Percentiles rank a stretch among this genome's conserved stretches.
Evolutionary conservation across 2,329 filamentous ascomycete genomes (phyloP).

Genomic region (Paracoccidioides brasiliensis): DNA sequence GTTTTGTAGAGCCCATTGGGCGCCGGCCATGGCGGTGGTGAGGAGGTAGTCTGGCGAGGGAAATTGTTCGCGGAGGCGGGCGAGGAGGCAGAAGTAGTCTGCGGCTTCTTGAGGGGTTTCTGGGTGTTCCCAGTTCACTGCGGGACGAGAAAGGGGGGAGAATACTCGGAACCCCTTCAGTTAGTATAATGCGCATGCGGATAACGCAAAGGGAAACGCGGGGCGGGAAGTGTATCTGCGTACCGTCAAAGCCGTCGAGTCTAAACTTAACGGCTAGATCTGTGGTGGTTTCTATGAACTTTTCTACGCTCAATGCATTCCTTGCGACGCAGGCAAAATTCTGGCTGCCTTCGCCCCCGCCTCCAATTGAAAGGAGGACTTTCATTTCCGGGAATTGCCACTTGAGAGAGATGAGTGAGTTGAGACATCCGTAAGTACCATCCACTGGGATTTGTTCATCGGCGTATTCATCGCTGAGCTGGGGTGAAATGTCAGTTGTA

Average conservation of each 20-base stretch:
- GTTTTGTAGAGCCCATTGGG: constrained; percentile 50
- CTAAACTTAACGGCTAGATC: constrained; percentile 57
- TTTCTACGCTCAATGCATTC: constrained; percentile 47
- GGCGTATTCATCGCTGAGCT: constrained; percentile 66
- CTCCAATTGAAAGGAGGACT: constrained; percentile 66
- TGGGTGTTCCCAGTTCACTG: constrained; percentile 75
- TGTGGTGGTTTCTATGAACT: constrained; percentile 55
- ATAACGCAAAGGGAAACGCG: neutral
- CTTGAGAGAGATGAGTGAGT: constrained; percentile 61
- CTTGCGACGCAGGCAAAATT: constrained; percentile 56
- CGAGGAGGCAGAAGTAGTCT: constrained; percentile 58
- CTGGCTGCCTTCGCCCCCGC: constrained; percentile 48
- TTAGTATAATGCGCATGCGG: too few species aligned
- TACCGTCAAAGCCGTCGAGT: constrained; percentile 66
- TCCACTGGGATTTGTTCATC: constrained; percentile 61
- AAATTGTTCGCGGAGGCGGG: constrained; percentile 52
- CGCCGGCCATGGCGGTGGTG: constrained; percentile 59
- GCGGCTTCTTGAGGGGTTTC: constrained; percentile 51
- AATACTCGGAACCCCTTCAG: neutral
- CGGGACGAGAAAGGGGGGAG: constrained; percentile 31
- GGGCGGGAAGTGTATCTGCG: constrained; percentile 14
- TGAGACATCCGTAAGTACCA: constrained; percentile 56
- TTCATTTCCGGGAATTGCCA: constrained; percentile 56
- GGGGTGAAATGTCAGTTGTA: constrained; percentile 11
- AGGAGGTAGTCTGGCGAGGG: constrained; percentile 56